A percentile compares a stretch with the other conserved stretches of the same genome.
phyloP scores from a whole-genome alignment of 148 eudicot genomes.

The Persicaria maculosa region DNA sequence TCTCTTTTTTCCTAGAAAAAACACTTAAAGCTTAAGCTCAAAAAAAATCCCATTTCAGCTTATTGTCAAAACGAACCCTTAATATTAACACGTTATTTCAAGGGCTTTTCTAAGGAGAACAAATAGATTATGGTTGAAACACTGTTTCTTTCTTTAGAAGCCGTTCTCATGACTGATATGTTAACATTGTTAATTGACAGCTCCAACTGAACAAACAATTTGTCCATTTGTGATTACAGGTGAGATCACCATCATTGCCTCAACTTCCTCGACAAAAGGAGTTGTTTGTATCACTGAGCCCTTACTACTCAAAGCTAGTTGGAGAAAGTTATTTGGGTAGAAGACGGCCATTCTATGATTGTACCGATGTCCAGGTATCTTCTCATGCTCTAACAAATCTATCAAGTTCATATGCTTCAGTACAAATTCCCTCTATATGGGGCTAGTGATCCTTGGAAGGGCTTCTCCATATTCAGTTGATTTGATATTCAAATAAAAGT shows the following conservation, averaged over 20 bases:
- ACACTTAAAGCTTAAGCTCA: too few species aligned
- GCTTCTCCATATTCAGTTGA: background rate
- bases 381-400: conserved; percentile 1
- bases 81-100: background rate
- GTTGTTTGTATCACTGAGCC: conserved; percentile 48
- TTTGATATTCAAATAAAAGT: background rate
- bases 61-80: too few species aligned
- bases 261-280: conserved; percentile 60
- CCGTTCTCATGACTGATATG: background rate
- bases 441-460: background rate
- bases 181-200: background rate
- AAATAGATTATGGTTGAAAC: background rate
- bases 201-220: conserved; percentile 2
- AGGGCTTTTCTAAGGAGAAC: background rate
- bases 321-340: conserved; percentile 84
- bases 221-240: conserved; percentile 32
- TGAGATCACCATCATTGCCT: conserved; percentile 67
- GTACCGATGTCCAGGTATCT: conserved; percentile 79
- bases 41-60: too few species aligned
- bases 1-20: too few species aligned
- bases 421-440: background rate
- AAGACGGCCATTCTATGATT: conserved; percentile 66
- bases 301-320: conserved; percentile 78
- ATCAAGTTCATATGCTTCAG: background rate
- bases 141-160: background rate